These are phyloP conservation scores for Astrothelium subdiscretum DNA, from an alignment of 495 filamentous ascomycete genomes.

Conservation along the genomic window DNA sequence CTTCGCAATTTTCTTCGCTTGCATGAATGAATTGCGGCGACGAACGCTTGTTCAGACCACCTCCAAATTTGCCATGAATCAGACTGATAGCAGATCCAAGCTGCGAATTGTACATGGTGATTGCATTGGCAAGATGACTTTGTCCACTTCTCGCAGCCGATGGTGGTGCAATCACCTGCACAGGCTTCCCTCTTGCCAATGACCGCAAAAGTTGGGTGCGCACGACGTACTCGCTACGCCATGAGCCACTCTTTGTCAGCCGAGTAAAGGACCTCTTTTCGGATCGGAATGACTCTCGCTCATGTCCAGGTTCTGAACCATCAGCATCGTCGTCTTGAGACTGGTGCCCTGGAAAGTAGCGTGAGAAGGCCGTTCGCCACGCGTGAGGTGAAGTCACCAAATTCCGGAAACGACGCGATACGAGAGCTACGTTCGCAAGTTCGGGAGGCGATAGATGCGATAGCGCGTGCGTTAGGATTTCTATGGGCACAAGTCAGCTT, in stretches of 20 bases:
- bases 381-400: constrained; percentile 81
- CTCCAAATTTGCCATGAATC: constrained; percentile 59
- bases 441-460: constrained; percentile 77
- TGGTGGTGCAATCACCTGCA: constrained; percentile 40
- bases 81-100: constrained; percentile 62
- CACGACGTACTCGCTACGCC: constrained; percentile 86
- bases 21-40: constrained; percentile 67
- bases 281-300: constrained; percentile 40
- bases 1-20: constrained; percentile 59
- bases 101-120: constrained; percentile 72
- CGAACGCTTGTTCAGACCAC: constrained; percentile 49
- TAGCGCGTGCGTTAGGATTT: constrained; percentile 83
- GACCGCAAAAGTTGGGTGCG: constrained; percentile 75
- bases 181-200: constrained; percentile 63
- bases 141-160: constrained; percentile 37
- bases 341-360: constrained; percentile 71
- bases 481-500: constrained; percentile 32
- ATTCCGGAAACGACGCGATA: constrained; percentile 72
- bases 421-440: constrained; percentile 61
- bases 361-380: constrained; percentile 80
- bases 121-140: constrained; percentile 43
- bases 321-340: constrained; percentile 23
- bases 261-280: constrained; percentile 68
- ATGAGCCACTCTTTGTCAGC: constrained; percentile 67
- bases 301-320: constrained; percentile 22